Base-by-base conservation (phyloP, 2,329 filamentous ascomycete species). In the Ophiostoma piceae region DNA sequence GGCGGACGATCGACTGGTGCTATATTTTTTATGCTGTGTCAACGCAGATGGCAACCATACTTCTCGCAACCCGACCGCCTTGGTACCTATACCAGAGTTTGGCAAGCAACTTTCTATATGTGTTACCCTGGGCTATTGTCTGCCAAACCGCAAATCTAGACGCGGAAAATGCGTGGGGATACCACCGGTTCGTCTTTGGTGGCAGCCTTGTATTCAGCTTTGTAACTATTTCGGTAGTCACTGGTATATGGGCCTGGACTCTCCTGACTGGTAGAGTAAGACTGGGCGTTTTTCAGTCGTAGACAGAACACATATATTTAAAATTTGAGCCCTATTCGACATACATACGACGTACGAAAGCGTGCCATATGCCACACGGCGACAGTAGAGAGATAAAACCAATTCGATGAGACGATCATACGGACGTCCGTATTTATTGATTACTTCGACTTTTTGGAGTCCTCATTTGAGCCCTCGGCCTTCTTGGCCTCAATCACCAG, bases 21-120 rank as follows among this genome's bases (percentile, higher is more conserved):
- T 92, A 92, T 74, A 84, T 92, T 37, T 86, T 90, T 75, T 92
- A 90, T 71, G 89, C 87, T 0, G 76, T 86, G 22, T 87, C 85
- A 1, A 90, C 85, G 1, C 88, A 91, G 74, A 78, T 92, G 0
- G 87, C 88, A 0, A 84, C 87, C 0, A 80, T 92, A 0, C 77
- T 92, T 0, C 81, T 91, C 0, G 86, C 89, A 0, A 90, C 88
- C 0, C 79, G 83, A 0, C 88, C 89, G 0, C 79, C 79, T 1
- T 92, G 87, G 88, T 92, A 91, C 75, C 80, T 92, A 0, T 87
- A 84, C 71, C 89, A 92, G 76, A 88, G 86, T 3, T 78, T 92
- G 0, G 83, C 80, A 0, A 90, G 88, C 7, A 92, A 92, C 74
- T 66, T 92, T 0, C 76, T 89, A 0, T 92, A 88, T 75, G 88